Conservation (phyloP, 1,139 yeast genomes). For the Debaryomyces fabryi region DNA sequence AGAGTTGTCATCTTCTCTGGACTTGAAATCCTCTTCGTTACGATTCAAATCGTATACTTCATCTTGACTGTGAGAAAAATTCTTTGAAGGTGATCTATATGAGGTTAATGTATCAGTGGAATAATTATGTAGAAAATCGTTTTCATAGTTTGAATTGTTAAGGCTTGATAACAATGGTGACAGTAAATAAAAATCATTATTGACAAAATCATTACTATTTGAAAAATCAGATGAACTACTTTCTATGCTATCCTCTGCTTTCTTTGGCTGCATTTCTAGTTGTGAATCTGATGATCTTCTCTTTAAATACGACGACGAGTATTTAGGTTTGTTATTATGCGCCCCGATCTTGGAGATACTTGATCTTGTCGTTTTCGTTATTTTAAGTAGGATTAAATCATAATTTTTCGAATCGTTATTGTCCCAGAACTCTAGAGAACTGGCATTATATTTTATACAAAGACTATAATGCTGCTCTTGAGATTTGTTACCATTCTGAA, state of each 20-base stretch:
- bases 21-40: background rate
- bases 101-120: constrained; percentile 3
- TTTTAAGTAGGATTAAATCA: constrained; percentile 47
- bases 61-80: constrained; percentile 2
- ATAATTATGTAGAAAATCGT: constrained; percentile 9
- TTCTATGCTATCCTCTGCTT: constrained; percentile 10
- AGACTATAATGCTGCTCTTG: constrained; percentile 39
- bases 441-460: constrained; percentile 61
- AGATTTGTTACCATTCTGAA: background rate
- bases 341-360: constrained; percentile 8
- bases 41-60: constrained; percentile 1
- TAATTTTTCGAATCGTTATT: constrained; percentile 67
- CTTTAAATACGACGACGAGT: constrained; percentile 42
- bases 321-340: constrained; percentile 30
- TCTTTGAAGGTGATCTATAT: background rate
- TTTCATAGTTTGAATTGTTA: constrained; percentile 9
- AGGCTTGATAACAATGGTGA: constrained; percentile 40
- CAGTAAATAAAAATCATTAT: constrained; percentile 40
- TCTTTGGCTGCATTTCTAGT: constrained; percentile 14
- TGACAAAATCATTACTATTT: constrained; percentile 33
- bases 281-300: constrained; percentile 39
- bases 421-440: constrained; percentile 71
- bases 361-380: background rate
- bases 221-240: constrained; percentile 17
- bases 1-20: constrained; percentile 4